phyloP scores from a whole-genome alignment of 768 basidiomycete species.

The Leccinum sublutescens region DNA sequence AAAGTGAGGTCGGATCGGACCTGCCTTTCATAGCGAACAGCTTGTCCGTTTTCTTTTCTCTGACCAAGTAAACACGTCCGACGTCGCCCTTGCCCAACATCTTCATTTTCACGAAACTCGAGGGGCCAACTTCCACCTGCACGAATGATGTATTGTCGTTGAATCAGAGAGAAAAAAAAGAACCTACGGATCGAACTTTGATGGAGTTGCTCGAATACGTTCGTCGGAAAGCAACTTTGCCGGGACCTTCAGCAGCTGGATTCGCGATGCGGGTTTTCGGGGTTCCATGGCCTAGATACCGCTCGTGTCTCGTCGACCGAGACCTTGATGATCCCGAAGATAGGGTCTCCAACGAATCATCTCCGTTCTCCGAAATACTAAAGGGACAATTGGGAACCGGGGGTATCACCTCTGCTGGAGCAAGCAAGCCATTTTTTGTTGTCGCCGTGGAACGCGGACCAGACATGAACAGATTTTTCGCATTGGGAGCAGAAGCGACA shows the following conservation, averaged over 20 bases:
- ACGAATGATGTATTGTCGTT: constrained; percentile 4
- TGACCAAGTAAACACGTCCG: constrained; percentile 95
- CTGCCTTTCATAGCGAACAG: constrained; percentile 99
- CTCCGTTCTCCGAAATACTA: constrained; percentile 55
- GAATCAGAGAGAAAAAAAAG: not conserved
- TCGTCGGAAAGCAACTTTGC: constrained; percentile 76
- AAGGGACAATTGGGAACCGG: constrained; percentile 50
- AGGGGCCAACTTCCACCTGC: constrained; percentile 91
- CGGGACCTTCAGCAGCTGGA: constrained; percentile 47
- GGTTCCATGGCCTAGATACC: constrained; percentile 22
- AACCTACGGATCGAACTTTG: constrained; percentile 80
- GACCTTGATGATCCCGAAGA: constrained; percentile 74
- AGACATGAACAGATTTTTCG: constrained; percentile 81
- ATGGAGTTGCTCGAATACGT: constrained; percentile 99
- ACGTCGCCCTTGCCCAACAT: constrained; percentile 99
- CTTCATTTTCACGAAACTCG: constrained; percentile 95
- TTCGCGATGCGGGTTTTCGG: constrained; percentile 47
- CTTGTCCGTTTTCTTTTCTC: constrained; percentile 96
- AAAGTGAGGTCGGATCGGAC: constrained; percentile 21
- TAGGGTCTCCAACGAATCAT: constrained; percentile 72
- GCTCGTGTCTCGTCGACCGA: constrained; percentile 43
- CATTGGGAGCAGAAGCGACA: constrained; percentile 95
- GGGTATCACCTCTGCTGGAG: constrained; percentile 63
- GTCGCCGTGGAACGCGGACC: constrained; percentile 56
- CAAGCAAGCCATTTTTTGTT: constrained; percentile 75